Evolutionary conservation across 441 rosid species (phyloP), one percentile per base, ranked within the genome.

Genomic region (Populus hybrid): DNA sequence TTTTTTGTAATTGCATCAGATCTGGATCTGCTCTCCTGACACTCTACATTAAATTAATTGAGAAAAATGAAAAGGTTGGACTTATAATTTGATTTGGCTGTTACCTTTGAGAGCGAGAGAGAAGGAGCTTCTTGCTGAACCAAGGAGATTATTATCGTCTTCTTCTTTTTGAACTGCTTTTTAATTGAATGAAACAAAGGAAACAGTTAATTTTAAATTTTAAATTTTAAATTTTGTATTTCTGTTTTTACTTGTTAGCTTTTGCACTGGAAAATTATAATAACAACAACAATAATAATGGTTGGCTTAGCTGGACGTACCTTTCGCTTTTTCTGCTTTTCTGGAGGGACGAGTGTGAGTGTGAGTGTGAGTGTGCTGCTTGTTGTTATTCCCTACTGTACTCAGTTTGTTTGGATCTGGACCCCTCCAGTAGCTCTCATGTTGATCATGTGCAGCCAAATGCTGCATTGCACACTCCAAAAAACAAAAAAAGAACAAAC

Each of bases 51-150:
- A 46, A 34, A 28, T 28, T 28, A 28, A 28, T 32, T 50, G 20
- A 53, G 14, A 23, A 10, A 38, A 26, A 5, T 8, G 1, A 66
- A 21, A 26, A 35, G 24, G 26, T 8, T 24, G 21, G 30, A 28
- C 30, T 28, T 65, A 50, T 63, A 30, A 38, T 28, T 36, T 70
- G 69, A 75, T 68, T 57, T 3, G 38, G 42, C 28, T 9, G 28
- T 32, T 20, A 93, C 98, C 99, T 94, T 90, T 88, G 79, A 93
- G 88, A 79, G 98, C 94, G 70, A 89, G 82, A 84, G 98, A 92
- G 81, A 93, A 94, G 38, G 98, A 94, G 84, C 85, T 93, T 78
- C 98, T 90, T 14, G 96, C 97, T 40, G 98, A 93, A 84, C 88
- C 94, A 68, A 80, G 74, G 26, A 84, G 86, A 72, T 82, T 89